Base-by-base conservation (phyloP, 228 moss, liverwort and hornwort species). In the Sphagnum fallax region DNA sequence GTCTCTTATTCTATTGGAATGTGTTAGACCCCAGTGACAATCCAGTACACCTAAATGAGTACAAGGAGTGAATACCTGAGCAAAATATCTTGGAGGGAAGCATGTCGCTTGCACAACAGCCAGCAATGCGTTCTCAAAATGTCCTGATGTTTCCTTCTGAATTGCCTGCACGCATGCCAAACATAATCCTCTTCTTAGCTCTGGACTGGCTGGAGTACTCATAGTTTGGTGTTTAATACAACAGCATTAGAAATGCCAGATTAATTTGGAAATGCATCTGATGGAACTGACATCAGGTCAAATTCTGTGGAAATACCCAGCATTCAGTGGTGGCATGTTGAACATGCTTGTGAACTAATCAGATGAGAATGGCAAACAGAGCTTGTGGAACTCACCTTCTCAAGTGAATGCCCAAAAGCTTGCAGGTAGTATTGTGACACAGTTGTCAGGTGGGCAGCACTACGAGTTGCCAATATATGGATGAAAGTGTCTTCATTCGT, bases 401-500 rank as follows among this genome's bases (percentile, higher is more conserved):
- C 81, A 77, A 87, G 84, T 66, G 76, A 76, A 53, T 82, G 87
- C 52, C 87, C 84, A 67, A 76, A 79, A 12, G 68, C 76, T 48
- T 84, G 87, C 13, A 50, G 70, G 60, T 87, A 87, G 65, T 81
- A 84, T 10, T 81, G 79, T 58, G 84, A 67, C 6, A 79, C 74
- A 73, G 81, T 2, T 12, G 61, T 79, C 87, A 87, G 74, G 16
- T 87, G 87, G 50, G 84, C 81, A 6, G 81, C 77, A 61, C 84
- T 87, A 57, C 87, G 84, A 1, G 87, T 81, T 48, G 81, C 72
- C 15, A 87, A 68, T 15, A 87, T 87, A 49, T 81, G 77, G 59
- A 87, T 87, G 61, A 81, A 84, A 8, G 84, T n/a, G 59, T 79
- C 79, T 73, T 87, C 84, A 69, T 84, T 70, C 7, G 87, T 87